These are phyloP conservation scores for Fusarium sp. DNA, from an alignment of 2,329 filamentous ascomycete species.

Conservation along the genomic window DNA sequence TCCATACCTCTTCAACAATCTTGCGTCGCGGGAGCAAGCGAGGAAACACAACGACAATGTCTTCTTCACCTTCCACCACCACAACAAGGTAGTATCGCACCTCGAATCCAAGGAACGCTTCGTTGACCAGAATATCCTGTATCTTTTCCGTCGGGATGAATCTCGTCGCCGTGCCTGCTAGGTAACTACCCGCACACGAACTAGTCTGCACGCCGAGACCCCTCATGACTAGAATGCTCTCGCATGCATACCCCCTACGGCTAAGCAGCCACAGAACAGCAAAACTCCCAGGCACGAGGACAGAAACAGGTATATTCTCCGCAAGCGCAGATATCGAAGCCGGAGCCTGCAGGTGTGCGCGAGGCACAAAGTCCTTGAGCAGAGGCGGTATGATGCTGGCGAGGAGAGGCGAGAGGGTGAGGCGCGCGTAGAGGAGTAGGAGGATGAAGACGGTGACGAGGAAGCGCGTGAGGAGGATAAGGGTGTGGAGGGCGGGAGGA, in stretches of 20 bases:
- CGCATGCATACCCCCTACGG: conserved; percentile 69
- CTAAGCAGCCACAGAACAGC: conserved; percentile 58
- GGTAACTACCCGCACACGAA: conserved; percentile 71
- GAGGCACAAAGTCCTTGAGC: conserved; percentile 22
- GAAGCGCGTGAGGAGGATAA: conserved; percentile 56
- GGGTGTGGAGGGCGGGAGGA: conserved; percentile 59
- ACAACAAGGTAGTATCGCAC: conserved; percentile 91
- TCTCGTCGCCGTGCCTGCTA: conserved; percentile 62
- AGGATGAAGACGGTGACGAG: conserved; percentile 58
- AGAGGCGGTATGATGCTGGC: conserved; percentile 26
- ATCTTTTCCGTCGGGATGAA: conserved; percentile 92
- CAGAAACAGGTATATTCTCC: conserved; percentile 51
- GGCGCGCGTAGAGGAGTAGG: conserved; percentile 64
- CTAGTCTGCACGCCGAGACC: conserved; percentile 92
- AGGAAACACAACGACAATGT: conserved; percentile 96
- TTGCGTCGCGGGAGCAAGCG: conserved; percentile 77
- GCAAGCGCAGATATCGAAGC: conserved; percentile 51
- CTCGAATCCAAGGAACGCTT: conserved; percentile 93
- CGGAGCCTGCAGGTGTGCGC: conserved; percentile 45
- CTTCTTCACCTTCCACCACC: conserved; percentile 88
- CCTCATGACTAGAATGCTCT: conserved; percentile 88
- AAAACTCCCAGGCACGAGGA: conserved; percentile 54
- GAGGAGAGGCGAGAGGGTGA: conserved; percentile 51
- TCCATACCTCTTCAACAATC: conserved; percentile 91
- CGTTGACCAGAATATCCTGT: conserved; percentile 92